These are phyloP conservation scores for Ogataea glucozyma DNA, from an alignment of 805 yeast species.

Conservation along the genomic window DNA sequence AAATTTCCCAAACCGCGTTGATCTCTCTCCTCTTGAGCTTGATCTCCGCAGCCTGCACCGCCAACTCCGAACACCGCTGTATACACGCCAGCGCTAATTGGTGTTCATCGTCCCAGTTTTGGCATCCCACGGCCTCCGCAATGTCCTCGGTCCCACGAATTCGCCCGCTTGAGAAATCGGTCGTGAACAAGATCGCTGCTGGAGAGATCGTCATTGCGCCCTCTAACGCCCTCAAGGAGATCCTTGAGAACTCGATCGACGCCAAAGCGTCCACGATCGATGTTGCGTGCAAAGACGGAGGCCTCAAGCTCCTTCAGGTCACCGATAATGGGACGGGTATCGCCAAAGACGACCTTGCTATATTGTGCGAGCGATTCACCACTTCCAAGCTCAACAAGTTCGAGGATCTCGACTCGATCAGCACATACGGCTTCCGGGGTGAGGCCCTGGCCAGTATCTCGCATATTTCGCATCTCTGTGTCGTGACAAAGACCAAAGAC, in stretches of 20 bases:
- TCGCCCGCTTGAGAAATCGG: constrained; percentile 57
- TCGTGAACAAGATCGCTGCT: constrained; percentile 91
- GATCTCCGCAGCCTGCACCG: no score
- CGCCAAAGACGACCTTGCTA: constrained; percentile 62
- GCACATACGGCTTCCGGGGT: constrained; percentile 93
- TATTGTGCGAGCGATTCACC: constrained; percentile 89
- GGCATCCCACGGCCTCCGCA: no score
- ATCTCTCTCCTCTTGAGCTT: no score
- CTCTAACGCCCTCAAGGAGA: constrained; percentile 89
- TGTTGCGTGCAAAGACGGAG: constrained; percentile 86
- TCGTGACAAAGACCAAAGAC: constrained; percentile 66
- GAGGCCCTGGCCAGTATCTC: constrained; percentile 96
- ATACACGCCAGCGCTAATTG: no score
- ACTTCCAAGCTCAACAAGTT: constrained; percentile 79
- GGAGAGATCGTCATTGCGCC: constrained; percentile 96
- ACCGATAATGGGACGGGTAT: constrained; percentile 92
- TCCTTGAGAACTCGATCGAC: constrained; percentile 90
- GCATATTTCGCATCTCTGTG: constrained; percentile 80
- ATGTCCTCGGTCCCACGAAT: constrained; percentile 16
- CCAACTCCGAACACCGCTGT: no score
- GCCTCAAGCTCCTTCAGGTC: constrained; percentile 80
- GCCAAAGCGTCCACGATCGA: constrained; percentile 78
- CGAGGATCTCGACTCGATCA: constrained; percentile 69
- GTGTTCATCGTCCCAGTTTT: no score
- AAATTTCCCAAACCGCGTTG: no score